Conservation (phyloP, 1,284 basidiomycete species). For the Afroboletus lepidellus region DNA sequence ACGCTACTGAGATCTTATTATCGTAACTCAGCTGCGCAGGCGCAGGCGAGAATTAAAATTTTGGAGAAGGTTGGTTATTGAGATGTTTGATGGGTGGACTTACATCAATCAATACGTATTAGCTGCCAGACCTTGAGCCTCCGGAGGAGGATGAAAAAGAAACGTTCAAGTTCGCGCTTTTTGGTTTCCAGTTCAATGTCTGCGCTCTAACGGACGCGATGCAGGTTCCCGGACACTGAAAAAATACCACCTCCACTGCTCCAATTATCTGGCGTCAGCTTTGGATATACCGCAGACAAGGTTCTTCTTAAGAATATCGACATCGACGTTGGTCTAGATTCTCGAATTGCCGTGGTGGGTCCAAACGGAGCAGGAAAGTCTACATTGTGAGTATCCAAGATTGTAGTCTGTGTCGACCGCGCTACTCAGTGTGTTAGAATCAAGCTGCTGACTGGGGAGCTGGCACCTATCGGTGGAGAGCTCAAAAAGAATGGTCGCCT, state of each 20-base stretch:
- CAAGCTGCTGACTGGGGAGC: slow-evolving; percentile 91
- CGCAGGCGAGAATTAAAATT: slow-evolving; percentile 97
- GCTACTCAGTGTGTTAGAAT: slow-evolving; percentile 51
- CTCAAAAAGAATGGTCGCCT: slow-evolving; percentile 90
- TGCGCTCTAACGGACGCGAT: slow-evolving; percentile 1
- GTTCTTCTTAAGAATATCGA: slow-evolving; percentile 81
- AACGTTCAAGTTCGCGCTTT: slow-evolving; percentile 68
- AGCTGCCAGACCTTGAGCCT: slow-evolving; percentile 86
- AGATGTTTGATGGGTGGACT: background rate
- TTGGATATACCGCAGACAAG: slow-evolving; percentile 86
- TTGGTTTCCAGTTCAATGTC: background rate
- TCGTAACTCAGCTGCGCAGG: slow-evolving; percentile 71
- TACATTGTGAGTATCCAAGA: slow-evolving; percentile 52
- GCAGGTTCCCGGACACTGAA: slow-evolving; percentile 79
- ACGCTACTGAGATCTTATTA: background rate
- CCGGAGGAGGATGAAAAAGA: slow-evolving; percentile 90
- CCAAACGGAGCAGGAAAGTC: slow-evolving; percentile 82
- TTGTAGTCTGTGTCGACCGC: background rate
- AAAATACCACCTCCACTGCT: slow-evolving; percentile 97
- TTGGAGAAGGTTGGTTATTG: slow-evolving; percentile 74
- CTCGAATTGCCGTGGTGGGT: slow-evolving; percentile 89
- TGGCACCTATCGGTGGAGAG: slow-evolving; percentile 79
- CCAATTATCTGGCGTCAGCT: slow-evolving; percentile 89
- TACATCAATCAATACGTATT: background rate
- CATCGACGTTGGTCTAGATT: slow-evolving; percentile 89